Evolutionary conservation across 2,329 filamentous ascomycete genomes (phyloP).

Genomic region (Capronia americana): DNA sequence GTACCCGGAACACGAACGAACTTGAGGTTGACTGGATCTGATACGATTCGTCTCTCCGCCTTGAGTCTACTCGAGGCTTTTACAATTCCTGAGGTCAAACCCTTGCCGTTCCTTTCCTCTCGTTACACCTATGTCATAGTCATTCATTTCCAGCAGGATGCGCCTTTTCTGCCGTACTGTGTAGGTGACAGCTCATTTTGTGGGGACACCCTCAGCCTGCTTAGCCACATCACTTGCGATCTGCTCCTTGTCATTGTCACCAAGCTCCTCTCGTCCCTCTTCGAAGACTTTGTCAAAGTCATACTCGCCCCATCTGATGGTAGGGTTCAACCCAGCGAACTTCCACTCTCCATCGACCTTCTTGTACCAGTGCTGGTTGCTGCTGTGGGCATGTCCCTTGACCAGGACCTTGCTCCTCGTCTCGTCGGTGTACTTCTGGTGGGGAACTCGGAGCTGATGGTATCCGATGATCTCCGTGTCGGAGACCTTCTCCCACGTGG

Average conservation of each 20-base stretch:
- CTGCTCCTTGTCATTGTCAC: constrained; percentile 35
- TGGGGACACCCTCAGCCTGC: constrained; percentile 37
- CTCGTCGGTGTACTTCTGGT: constrained; percentile 66
- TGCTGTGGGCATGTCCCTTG: constrained; percentile 64
- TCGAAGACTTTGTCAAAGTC: constrained; percentile 42
- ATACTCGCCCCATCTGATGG: constrained; percentile 42
- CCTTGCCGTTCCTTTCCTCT: neutral
- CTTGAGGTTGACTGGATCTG: too few relatives aligned
- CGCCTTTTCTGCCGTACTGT: neutral
- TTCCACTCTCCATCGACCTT: constrained; percentile 45
- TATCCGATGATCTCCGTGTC: constrained; percentile 41
- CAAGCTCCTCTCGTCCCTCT: constrained; percentile 37
- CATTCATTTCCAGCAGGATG: neutral
- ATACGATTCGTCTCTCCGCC: neutral
- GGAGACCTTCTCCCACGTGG: constrained; percentile 41
- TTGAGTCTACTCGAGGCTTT: neutral
- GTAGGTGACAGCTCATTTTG: constrained; percentile 13
- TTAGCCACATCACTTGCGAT: constrained; percentile 34
- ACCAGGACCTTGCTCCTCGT: constrained; percentile 56
- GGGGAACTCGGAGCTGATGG: constrained; percentile 58
- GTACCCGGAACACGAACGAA: too few relatives aligned
- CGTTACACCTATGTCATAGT: neutral
- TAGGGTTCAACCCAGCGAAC: constrained; percentile 42
- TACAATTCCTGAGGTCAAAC: neutral
- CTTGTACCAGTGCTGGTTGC: constrained; percentile 41